Percentiles rank a stretch among this genome's conserved stretches.
phyloP scores from a whole-genome alignment of 2,329 filamentous ascomycete genomes.

The Bipolaris victoriae region DNA sequence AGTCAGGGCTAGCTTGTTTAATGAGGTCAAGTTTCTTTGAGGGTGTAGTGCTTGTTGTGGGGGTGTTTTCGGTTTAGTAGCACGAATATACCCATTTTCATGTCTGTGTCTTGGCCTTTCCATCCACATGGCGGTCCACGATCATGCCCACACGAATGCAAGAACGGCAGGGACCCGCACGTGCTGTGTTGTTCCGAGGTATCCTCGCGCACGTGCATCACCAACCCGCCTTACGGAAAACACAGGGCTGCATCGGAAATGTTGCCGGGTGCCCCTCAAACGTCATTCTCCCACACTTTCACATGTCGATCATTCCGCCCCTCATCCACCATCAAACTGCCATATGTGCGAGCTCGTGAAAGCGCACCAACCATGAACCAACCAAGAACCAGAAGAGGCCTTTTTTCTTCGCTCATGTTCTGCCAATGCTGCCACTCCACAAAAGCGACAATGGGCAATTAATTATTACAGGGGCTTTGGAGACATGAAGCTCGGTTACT shows the following conservation, averaged over 20 bases:
- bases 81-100: conserved; percentile 32
- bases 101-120: background rate
- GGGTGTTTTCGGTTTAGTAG: conserved; percentile 13
- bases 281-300: conserved; percentile 40
- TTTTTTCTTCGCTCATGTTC: background rate
- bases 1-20: conserved; percentile 55
- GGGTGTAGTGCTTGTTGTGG: background rate
- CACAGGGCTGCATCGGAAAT: conserved; percentile 25
- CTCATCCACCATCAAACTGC: conserved; percentile 12
- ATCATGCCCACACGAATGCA: background rate
- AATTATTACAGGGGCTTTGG: conserved; percentile 3
- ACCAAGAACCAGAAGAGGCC: conserved; percentile 1
- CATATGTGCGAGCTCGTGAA: conserved; percentile 26
- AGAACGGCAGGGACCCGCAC: background rate
- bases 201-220: conserved; percentile 30
- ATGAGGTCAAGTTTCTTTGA: conserved; percentile 53
- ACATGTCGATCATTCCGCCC: conserved; percentile 31
- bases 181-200: conserved; percentile 14
- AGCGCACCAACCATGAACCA: conserved; percentile 2
- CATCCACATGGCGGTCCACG: background rate
- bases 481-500: conserved; percentile 18
- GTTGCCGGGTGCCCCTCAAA: conserved; percentile 27
- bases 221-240: conserved; percentile 25
- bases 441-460: background rate
- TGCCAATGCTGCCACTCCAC: background rate